Evolutionary conservation across 495 filamentous ascomycete species (phyloP).

Genomic region (Penicillium tannophilum): DNA sequence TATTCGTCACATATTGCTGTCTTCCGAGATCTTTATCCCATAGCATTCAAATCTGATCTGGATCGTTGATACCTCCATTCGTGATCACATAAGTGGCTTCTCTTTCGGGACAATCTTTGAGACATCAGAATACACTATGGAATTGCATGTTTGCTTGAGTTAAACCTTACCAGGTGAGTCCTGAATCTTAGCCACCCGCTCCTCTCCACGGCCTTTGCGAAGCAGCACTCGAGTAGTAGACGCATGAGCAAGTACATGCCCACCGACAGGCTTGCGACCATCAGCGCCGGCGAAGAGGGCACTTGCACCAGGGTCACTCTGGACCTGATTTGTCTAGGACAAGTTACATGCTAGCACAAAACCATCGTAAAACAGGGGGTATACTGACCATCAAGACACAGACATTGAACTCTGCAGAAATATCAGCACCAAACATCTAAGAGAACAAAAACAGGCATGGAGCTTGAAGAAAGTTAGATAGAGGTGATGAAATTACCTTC

Average conservation of each 20-base stretch:
- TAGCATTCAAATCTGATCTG: constrained; percentile 54
- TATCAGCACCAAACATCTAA: neutral
- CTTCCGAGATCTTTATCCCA: neutral
- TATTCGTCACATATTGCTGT: neutral
- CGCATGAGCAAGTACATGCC: constrained; percentile 79
- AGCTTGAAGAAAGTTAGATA: too few relatives aligned
- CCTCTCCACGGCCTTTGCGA: constrained; percentile 76
- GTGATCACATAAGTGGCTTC: constrained; percentile 82
- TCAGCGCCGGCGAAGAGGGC: constrained; percentile 79
- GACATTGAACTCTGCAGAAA: constrained; percentile 68
- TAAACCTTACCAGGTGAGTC: constrained; percentile 66
- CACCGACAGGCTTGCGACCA: constrained; percentile 74
- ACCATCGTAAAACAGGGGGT: neutral
- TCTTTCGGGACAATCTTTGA: constrained; percentile 68
- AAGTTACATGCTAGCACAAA: neutral
- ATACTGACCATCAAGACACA: constrained; percentile 67
- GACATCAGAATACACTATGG: constrained; percentile 9
- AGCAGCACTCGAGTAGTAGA: constrained; percentile 74
- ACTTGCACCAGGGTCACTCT: constrained; percentile 78
- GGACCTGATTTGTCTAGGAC: constrained; percentile 74
- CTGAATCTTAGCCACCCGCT: constrained; percentile 78
- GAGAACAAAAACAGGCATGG: too few relatives aligned
- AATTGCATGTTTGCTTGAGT: neutral
- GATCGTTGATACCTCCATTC: constrained; percentile 74
- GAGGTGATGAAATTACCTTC: constrained; percentile 51